phyloP scores from a whole-genome alignment of 2,329 filamentous ascomycete species.

The Coniochaeta ligniaria region DNA sequence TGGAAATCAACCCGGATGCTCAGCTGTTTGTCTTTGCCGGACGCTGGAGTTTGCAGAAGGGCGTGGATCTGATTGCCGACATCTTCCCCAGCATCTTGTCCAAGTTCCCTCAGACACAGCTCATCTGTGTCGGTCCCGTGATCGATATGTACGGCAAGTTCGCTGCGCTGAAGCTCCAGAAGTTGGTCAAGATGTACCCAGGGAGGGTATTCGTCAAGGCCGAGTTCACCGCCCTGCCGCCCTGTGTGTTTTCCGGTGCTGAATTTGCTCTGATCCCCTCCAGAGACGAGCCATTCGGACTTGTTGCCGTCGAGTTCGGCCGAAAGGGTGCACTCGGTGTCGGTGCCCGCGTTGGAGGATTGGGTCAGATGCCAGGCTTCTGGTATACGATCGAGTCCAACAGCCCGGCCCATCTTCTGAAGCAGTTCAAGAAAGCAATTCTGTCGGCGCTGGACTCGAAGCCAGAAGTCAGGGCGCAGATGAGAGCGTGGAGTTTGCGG shows the following conservation, averaged over 20 bases:
- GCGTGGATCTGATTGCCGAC: conserved; percentile 61
- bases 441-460: conserved; percentile 52
- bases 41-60: conserved; percentile 64
- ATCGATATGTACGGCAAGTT: conserved; percentile 65
- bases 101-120: conserved; percentile 49
- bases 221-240: conserved; percentile 58
- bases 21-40: conserved; percentile 64
- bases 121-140: conserved; percentile 58
- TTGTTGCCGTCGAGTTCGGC: conserved; percentile 63
- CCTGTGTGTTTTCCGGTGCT: conserved; percentile 59
- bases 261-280: conserved; percentile 64
- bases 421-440: conserved; percentile 59
- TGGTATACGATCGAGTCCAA: conserved; percentile 64
- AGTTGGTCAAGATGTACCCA: conserved; percentile 59
- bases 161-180: conserved; percentile 55
- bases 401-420: conserved; percentile 53
- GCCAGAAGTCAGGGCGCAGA: conserved; percentile 46
- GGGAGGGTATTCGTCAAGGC: conserved; percentile 59
- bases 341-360: conserved; percentile 57
- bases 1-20: conserved; percentile 53
- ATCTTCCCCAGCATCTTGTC: conserved; percentile 58
- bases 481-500: conserved; percentile 57
- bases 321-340: conserved; percentile 61
- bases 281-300: conserved; percentile 61
- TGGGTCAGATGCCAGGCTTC: conserved; percentile 64